Base-by-base conservation (phyloP, 257 asterid species). In the Capsicum rhomboideum region DNA sequence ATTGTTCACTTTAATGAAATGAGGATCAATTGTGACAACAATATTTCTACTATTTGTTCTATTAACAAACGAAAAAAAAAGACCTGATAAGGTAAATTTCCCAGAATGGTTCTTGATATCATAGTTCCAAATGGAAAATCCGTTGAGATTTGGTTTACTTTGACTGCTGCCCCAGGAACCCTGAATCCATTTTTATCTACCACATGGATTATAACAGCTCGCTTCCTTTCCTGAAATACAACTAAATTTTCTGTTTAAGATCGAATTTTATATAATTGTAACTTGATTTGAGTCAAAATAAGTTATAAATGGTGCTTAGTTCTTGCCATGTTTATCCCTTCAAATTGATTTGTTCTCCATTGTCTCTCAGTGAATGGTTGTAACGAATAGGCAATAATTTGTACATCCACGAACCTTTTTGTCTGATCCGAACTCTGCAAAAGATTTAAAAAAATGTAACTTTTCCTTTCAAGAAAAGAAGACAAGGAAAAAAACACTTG, bases 41-140 rank as follows among this genome's bases (percentile, higher is more conserved):
- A 10, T n/a, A 37, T 12, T 23, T 49, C 52, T 29, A 64, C 66
- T 8, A 21, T 16, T 2, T 34, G n/a, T 49, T 28, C 67, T 14
- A 20, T 31, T 74, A 23, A 46, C 11, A 46, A 13, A 34, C 42
- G 54, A 42, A n/a, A 8, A 53, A 31, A 8, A 29, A 14, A 17
- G 54, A 91, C 97, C 84, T 92, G 96, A 82, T 93, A 93, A 6
- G 84, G 84, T 46, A 61, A 17, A 78, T 92, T 88, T 28, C 89
- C 91, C 34, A 93, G 14, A 56, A 93, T 92, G 53, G 88, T 83
- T 18, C 42, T 52, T 26, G 93, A 84, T 53, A 92, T 89, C 49
- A 93, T 90, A 18, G 93, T 85, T 83, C 96, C 97, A 18, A 93
- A 86, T 3, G 91, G 92, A 55, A 93, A 92, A 74, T 92, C 97